Conservation (phyloP, 2,329 filamentous ascomycete species). For the Aspergillus ibericus region DNA sequence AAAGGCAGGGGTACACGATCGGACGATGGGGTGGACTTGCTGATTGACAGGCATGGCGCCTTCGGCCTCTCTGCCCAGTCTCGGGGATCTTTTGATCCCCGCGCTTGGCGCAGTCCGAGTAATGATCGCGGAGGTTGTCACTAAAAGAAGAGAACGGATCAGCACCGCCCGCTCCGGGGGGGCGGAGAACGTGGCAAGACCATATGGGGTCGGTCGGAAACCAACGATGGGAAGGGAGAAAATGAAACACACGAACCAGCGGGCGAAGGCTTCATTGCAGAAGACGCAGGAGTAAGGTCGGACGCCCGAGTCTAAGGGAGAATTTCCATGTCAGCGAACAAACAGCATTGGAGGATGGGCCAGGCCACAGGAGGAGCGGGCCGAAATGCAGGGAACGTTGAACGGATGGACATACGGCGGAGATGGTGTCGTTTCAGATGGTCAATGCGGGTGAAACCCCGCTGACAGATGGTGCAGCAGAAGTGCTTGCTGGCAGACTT, state of each 20-base stretch:
- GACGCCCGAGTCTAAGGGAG: conserved; percentile 44
- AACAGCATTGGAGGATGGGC: neutral
- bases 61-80: conserved; percentile 47
- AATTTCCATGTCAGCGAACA: conserved; percentile 16
- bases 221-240: neutral
- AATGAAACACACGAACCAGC: conserved; percentile 36
- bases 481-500: conserved; percentile 43
- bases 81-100: conserved; percentile 47
- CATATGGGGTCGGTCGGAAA: neutral
- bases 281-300: conserved; percentile 50
- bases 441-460: conserved; percentile 50
- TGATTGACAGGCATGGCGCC: conserved; percentile 50
- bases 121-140: conserved; percentile 50
- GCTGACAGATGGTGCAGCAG: conserved; percentile 46
- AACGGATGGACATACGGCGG: conserved; percentile 44
- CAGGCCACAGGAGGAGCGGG: neutral
- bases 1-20: neutral
- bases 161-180: neutral
- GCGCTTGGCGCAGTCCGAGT: conserved; percentile 43
- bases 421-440: conserved; percentile 51
- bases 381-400: neutral
- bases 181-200: neutral
- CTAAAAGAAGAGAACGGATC: conserved; percentile 23
- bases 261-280: conserved; percentile 47
- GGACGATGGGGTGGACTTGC: conserved; percentile 27